These are phyloP conservation scores for Ensete glaucum DNA, from an alignment of 176 grass and related monocot species.

Conservation along the genomic window DNA sequence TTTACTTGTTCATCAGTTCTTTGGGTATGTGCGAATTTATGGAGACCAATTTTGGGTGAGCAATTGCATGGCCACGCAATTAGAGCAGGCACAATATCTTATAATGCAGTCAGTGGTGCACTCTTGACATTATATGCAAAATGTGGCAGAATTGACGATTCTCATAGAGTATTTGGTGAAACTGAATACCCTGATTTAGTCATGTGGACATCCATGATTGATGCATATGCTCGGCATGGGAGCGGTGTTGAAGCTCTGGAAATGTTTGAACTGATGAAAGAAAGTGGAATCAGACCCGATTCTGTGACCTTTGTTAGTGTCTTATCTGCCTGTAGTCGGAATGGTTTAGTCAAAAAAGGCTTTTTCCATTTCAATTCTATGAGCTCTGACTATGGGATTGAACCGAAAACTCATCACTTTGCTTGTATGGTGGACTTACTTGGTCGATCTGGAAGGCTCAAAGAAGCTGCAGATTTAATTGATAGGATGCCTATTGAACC, in stretches of 20 bases:
- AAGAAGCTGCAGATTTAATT: slow-evolving; percentile 51
- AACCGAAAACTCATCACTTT: slow-evolving; percentile 47
- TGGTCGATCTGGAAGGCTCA: slow-evolving; percentile 54
- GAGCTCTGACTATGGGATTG: slow-evolving; percentile 45
- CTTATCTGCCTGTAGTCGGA: slow-evolving; percentile 58
- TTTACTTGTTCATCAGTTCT: slow-evolving; percentile 60
- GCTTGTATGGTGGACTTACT: slow-evolving; percentile 71
- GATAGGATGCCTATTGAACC: slow-evolving; percentile 49
- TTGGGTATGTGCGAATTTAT: slow-evolving; percentile 46
- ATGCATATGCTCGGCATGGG: slow-evolving; percentile 71
- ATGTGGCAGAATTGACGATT: slow-evolving; percentile 55
- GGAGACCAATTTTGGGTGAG: slow-evolving; percentile 33
- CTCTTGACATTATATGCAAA: slow-evolving; percentile 58
- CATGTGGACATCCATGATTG: slow-evolving; percentile 65
- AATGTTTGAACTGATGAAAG: slow-evolving; percentile 48
- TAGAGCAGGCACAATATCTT: slow-evolving; percentile 40
- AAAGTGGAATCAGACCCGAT: slow-evolving; percentile 45
- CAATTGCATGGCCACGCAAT: slow-evolving; percentile 43
- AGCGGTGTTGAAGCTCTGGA: slow-evolving; percentile 45
- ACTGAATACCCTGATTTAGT: slow-evolving; percentile 53
- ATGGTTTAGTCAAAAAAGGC: slow-evolving; percentile 59
- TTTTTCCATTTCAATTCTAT: slow-evolving; percentile 52
- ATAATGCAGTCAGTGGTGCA: slow-evolving; percentile 51
- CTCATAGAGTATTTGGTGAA: slow-evolving; percentile 63
- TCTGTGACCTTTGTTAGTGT: slow-evolving; percentile 39